Evolutionary conservation across 306 rosid genomes (phyloP).

Genomic region (Styphnolobium japonicum): DNA sequence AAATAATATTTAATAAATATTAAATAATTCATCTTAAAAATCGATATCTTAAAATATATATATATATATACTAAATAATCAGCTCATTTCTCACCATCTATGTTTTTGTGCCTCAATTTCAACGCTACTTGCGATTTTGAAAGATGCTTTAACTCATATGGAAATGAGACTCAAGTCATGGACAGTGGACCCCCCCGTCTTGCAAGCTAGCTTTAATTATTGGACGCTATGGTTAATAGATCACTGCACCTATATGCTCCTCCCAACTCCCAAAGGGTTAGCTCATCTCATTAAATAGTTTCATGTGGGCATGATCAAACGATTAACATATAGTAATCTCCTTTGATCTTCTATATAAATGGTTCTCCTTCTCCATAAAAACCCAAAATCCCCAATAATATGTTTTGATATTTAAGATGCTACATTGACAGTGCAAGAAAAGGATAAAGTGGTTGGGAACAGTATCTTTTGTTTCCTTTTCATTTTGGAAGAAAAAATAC

Average conservation of each 20-base stretch:
- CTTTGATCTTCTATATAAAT: not conserved
- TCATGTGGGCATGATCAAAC: not conserved
- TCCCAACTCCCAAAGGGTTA: no score
- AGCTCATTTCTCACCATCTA: not conserved
- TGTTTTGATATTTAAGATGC: not conserved
- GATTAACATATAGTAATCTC: not conserved
- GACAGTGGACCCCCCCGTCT: no score
- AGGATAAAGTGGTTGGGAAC: no score
- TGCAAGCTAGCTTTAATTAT: not conserved
- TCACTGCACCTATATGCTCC: no score
- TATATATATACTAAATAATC: no score
- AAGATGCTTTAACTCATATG: not conserved
- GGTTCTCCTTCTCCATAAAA: not conserved
- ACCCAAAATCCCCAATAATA: not conserved
- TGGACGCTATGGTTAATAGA: not conserved
- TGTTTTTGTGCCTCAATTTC: conserved; percentile 1
- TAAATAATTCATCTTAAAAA: no score
- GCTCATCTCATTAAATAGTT: no score
- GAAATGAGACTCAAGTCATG: not conserved
- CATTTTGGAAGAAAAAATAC: not conserved
- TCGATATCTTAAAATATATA: no score
- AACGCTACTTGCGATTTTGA: not conserved
- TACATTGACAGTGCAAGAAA: not conserved
- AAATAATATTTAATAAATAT: no score
- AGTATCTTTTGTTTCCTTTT: no score